Evolutionary conservation across 768 basidiomycete species (phyloP), one percentile per base, ranked within the genome.

Genomic region (Mycena vulgaris): DNA sequence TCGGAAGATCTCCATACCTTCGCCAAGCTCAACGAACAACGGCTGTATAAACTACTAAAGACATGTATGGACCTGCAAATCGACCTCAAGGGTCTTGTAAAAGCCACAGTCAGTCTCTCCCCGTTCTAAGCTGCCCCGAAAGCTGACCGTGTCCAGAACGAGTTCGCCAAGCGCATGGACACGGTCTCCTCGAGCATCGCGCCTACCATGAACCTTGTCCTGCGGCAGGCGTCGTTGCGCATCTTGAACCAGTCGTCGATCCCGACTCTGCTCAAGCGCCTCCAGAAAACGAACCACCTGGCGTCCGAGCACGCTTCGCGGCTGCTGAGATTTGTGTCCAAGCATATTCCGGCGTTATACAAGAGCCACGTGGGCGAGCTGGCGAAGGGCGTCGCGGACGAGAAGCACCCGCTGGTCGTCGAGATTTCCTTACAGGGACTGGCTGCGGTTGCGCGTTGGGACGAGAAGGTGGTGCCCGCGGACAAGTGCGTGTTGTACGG

Each of bases 161-260:
- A 99, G 76, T 93, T 97, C 76, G 77, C 90, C 21, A 89, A 90
- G 28, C 89, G 95, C 33, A 75, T 96, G 17, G 94, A 95, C 58
- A 91, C 93, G 74, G 86, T 90, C 11, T 87, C 89, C 3, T 75
- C 93, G 0, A 81, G 87, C 21, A 83, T 92, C 30, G 78, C 89
- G 1, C 77, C 87, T 0, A 98, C 97, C 0, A 91, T 98, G 86
- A 81, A 86, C 1, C 82, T 82, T 45, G 80, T 98, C 72, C 81
- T 97, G 45, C 93, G 92, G 35, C 89, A 91, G 21, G 89, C 89
- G 5, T 89, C 88, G 56, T 88, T 93, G 57, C 89, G 91, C 55
- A 85, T 96, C 73, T 74, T 97, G 77, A 98, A 97, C 77, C 90
- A 92, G 58, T 95, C 97, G 0, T 93, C 93, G 0, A 87, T 99